Evolutionary conservation across 352 stramenopile species (phyloP).

Genomic region (Phytophthora citricola): DNA sequence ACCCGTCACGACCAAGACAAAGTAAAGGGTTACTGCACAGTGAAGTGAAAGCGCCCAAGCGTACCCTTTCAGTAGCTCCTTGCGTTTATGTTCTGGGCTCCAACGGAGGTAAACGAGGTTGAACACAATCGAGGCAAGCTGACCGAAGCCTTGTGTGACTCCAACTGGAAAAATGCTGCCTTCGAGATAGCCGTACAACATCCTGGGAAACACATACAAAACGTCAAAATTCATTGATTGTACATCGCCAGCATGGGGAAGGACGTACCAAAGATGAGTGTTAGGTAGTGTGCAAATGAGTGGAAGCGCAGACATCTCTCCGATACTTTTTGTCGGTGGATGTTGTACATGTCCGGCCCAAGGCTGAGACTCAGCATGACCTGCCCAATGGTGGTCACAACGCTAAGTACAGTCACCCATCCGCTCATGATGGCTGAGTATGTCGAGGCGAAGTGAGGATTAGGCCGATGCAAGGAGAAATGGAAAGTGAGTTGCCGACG

Average conservation of each 20-base stretch:
- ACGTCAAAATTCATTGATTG: no score
- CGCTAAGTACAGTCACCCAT: constrained; percentile 22
- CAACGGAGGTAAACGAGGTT: constrained; percentile 29
- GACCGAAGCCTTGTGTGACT: constrained; percentile 22
- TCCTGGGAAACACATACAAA: constrained; percentile 1
- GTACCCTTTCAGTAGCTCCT: constrained; percentile 11
- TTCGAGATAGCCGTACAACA: constrained; percentile 31
- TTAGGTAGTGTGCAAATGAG: constrained; percentile 27
- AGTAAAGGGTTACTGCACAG: constrained; percentile 35
- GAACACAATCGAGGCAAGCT: constrained; percentile 19
- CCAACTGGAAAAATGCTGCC: constrained; percentile 31
- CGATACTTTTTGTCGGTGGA: constrained; percentile 21
- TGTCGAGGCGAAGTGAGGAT: neutral
- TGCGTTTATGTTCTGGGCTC: constrained; percentile 11
- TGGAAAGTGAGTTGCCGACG: constrained; percentile 4
- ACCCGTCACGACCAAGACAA: constrained; percentile 34
- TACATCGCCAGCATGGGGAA: neutral
- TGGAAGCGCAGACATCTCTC: constrained; percentile 20
- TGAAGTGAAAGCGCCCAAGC: constrained; percentile 7
- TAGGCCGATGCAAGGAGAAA: constrained; percentile 4
- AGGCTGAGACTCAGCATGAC: constrained; percentile 30
- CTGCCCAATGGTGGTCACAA: constrained; percentile 22
- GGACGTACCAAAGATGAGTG: constrained; percentile 26
- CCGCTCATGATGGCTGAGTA: constrained; percentile 18
- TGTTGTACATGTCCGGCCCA: constrained; percentile 23